Base-by-base conservation (phyloP, 192 early-diverging fungal species). In the Coemansia sp. region DNA sequence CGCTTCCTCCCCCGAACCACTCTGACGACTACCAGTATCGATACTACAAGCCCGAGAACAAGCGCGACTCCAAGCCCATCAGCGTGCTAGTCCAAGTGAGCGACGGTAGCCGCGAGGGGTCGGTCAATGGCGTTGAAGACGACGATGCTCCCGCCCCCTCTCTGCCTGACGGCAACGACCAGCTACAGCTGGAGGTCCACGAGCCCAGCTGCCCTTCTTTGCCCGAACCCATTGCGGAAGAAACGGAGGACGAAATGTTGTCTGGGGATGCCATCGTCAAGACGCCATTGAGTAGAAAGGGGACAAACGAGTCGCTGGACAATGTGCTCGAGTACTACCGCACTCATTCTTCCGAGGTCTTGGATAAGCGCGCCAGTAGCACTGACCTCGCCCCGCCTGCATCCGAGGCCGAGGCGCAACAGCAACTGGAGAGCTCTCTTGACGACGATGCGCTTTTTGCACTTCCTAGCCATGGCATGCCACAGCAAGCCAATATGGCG, bases 241-340 rank as follows among this genome's bases (percentile, higher is more conserved):
- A 26, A 25, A 23, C 7, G n/a, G 48, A 52, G 11, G 23, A 26
- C 12, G 48, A 52, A 11, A 10, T 52, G 48, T 2, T 52, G 21
- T 10, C 48, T 52, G 48, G 48, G 11, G 48, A 52, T 52, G 48
- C 10, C 9, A 52, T 52, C 25, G 48, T 52, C 10, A 52, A 60
- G 23, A 12, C 26, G 21, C 48, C 48, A 13, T 23, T 52, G 21
- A 65, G 65, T 7, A 65, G 77, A 58, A 80, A 75, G 42, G 77
- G 61, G 4, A 80, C 77, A 3, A 72, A 47, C 31, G 77, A 80
- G 65, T 80, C 77, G 2, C 59, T 80, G 35, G 77, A 80, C 50
- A 80, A 80, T 28, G 77, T 80, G 18, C 45, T 80, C 23, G 77
- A 80, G 69, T 80, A 80, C 42, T 80, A 80, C 36, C 77, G 73